Conservation (phyloP, 2,329 filamentous ascomycete species). For the Pleoardoris graminearum region DNA sequence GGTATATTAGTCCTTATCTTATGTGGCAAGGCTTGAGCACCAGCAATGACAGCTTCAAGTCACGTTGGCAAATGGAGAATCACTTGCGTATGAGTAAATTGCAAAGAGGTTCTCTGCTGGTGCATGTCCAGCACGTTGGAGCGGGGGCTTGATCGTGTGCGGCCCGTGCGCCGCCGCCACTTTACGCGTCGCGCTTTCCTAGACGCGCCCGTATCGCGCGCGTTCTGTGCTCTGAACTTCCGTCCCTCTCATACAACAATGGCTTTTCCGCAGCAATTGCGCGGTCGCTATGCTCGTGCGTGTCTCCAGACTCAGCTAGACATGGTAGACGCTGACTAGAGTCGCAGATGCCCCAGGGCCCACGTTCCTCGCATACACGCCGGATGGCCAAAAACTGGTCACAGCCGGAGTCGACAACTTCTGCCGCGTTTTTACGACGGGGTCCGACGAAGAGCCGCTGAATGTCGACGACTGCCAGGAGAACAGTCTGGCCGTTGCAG, state of each 20-base stretch:
- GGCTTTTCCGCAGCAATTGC: conserved; percentile 26
- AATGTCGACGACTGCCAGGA: conserved; percentile 92
- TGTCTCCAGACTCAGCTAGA: background rate
- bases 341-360: conserved; percentile 74
- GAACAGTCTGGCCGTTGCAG: conserved; percentile 77
- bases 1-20: no score
- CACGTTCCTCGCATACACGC: conserved; percentile 87
- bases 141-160: background rate
- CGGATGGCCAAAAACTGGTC: conserved; percentile 81
- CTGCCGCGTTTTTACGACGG: conserved; percentile 88
- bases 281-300: conserved; percentile 40
- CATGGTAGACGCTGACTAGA: conserved; percentile 11
- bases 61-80: no score
- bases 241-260: conserved; percentile 7
- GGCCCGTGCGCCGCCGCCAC: conserved; percentile 9
- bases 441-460: conserved; percentile 86
- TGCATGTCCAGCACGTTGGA: no score
- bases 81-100: no score
- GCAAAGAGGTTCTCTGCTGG: no score
- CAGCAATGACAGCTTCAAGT: no score
- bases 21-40: no score
- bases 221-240: background rate
- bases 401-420: conserved; percentile 94
- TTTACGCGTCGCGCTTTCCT: conserved; percentile 13
- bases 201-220: conserved; percentile 1